Evolutionary conservation across 2,329 filamentous ascomycete species (phyloP).

Genomic region (Lasiodiplodia citricola): DNA sequence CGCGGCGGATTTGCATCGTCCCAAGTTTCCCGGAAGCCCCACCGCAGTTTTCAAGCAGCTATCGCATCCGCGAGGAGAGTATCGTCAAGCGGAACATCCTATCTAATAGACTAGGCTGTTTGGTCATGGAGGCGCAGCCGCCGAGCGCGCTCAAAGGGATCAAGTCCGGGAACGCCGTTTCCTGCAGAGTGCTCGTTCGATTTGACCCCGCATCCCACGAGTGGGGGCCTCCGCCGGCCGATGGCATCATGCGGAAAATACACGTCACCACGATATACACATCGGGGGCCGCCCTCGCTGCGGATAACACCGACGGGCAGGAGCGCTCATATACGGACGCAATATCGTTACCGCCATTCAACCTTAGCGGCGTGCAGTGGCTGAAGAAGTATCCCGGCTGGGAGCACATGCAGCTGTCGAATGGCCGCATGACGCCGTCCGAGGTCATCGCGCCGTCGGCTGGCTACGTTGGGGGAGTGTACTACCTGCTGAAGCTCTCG

Average conservation of each 20-base stretch:
- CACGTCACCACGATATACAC: neutral
- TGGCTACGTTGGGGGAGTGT: neutral
- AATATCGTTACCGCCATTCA: neutral
- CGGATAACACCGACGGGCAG: too few relatives aligned
- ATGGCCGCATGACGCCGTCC: neutral
- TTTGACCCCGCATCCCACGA: constrained; percentile 1
- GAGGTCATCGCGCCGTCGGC: neutral
- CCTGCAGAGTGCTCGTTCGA: neutral
- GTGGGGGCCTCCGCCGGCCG: neutral
- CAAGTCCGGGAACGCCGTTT: neutral
- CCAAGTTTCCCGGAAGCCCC: neutral
- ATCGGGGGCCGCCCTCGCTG: neutral
- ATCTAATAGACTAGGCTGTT: neutral
- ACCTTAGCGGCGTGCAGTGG: neutral
- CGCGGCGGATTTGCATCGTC: neutral
- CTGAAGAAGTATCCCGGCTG: neutral
- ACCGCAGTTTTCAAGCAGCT: neutral
- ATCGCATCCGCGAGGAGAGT: constrained; percentile 12
- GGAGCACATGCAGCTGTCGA: neutral
- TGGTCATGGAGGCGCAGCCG: constrained; percentile 5
- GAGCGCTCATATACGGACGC: neutral
- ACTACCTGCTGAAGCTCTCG: constrained; percentile 10
- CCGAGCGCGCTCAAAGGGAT: neutral
- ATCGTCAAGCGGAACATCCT: neutral
- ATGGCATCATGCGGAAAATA: neutral